Evolutionary conservation across 1,284 basidiomycete species (phyloP).

Genomic region (Moesziomyces globuligerus): DNA sequence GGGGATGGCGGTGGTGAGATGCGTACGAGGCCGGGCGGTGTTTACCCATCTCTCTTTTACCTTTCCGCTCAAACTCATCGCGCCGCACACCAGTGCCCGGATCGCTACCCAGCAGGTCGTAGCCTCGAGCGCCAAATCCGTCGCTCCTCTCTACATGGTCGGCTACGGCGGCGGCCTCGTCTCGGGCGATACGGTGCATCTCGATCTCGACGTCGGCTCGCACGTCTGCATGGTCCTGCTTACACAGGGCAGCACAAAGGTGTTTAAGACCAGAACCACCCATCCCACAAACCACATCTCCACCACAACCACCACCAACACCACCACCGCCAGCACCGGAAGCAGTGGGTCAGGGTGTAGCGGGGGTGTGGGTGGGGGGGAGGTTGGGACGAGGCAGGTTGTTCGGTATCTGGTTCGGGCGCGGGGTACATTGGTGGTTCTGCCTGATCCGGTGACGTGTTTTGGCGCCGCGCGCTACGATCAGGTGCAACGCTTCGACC

Average conservation of each 20-base stretch:
- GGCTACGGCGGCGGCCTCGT: constrained; percentile 94
- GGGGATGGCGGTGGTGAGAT: constrained; percentile 40
- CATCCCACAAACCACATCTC: constrained; percentile 13
- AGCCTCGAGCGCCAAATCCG: constrained; percentile 58
- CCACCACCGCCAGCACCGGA: not conserved
- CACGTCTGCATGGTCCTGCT: constrained; percentile 75
- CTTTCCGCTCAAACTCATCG: constrained; percentile 91
- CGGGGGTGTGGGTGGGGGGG: not conserved
- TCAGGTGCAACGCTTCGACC: constrained; percentile 61
- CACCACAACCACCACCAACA: constrained; percentile 11
- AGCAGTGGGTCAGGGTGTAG: too few species aligned
- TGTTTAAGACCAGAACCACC: constrained; percentile 51
- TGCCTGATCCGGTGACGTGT: constrained; percentile 64
- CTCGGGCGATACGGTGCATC: constrained; percentile 80
- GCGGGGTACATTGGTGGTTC: constrained; percentile 50
- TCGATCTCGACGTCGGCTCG: constrained; percentile 75
- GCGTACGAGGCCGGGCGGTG: constrained; percentile 4
- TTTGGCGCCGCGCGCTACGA: constrained; percentile 55
- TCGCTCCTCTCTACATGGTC: constrained; percentile 82
- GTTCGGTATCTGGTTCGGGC: constrained; percentile 51
- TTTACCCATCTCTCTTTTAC: constrained; percentile 82
- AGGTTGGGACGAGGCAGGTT: constrained; percentile 30
- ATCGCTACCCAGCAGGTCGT: constrained; percentile 63
- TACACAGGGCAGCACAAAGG: constrained; percentile 77
- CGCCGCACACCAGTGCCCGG: constrained; percentile 72